Evolutionary conservation across 352 stramenopile species (phyloP), one percentile per base, ranked within the genome.

Genomic region (Phytophthora brassicae): DNA sequence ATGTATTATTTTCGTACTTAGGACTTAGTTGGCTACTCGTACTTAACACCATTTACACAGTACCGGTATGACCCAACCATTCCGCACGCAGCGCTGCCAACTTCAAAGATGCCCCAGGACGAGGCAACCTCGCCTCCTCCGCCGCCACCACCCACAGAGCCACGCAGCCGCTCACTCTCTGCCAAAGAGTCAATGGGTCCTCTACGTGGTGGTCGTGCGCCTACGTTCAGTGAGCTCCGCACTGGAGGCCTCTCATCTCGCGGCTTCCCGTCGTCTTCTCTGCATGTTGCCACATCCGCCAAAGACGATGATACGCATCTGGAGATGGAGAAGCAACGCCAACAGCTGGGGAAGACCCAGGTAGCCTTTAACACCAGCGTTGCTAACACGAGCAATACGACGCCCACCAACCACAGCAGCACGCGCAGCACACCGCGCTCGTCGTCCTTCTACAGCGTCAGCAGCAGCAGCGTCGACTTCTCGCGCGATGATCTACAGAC

Each of bases 261-360:
- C 17, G 31, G 55, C 3, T 28, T 43, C 2, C 6, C 63, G 26
- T 45, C 60, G 4, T 8, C 38, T 11, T 63, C 39, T 4, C 56
- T 71, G 13, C 54, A 58, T n/a, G 60, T 74, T 3, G 35, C 41
- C 31, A 65, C 56, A 23, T 14, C 14, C 17, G 33, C 17, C 22
- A 67, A 57, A 31, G 51, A 56, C 17, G 75, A 66, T 46, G 78
- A 88, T 19, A 84, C 78, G 22, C 64, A 76, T 20, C 60, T 64
- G 33, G 78, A 80, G 54, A 65, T 88, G 33, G 70, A 88, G 47
- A 79, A 81, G 38, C 72, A 72, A 28, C 58, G 75, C 13, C 68
- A 76, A 12, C 59, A 63, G 16, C 38, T 81, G 39, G 41, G 8
- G 8, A 72, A 72, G 14, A 47, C 22, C 3, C 44, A 41, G 38